These are phyloP conservation scores for Mrakia blollopis DNA, from an alignment of 768 basidiomycete species.

Conservation along the genomic window DNA sequence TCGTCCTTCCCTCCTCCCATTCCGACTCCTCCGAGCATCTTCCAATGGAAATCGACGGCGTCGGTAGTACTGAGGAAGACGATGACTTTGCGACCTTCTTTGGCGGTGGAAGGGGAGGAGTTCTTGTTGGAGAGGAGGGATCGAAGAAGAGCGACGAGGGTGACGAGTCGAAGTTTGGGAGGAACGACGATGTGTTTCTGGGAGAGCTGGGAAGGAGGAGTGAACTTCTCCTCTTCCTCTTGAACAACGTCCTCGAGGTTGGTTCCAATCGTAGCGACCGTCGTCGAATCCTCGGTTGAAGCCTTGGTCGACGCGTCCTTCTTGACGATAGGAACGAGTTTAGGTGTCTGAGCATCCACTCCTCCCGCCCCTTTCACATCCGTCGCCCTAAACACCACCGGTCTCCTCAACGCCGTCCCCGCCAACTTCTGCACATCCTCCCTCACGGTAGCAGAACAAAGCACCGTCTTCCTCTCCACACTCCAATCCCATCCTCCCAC, in stretches of 20 bases:
- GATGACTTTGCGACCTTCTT: constrained; percentile 62
- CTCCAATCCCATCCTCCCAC: constrained; percentile 52
- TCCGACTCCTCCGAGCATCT: constrained; percentile 62
- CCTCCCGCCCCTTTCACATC: constrained; percentile 42
- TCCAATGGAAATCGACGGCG: constrained; percentile 97
- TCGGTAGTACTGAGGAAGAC: constrained; percentile 97
- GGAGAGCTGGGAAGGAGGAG: constrained; percentile 84
- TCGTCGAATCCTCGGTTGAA: constrained; percentile 32
- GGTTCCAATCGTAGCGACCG: constrained; percentile 33
- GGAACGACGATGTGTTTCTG: constrained; percentile 89
- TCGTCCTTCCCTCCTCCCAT: constrained; percentile 54
- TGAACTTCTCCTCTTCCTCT: constrained; percentile 56
- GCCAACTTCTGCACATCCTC: constrained; percentile 93
- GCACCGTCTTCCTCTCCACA: constrained; percentile 66
- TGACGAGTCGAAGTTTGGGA: constrained; percentile 87
- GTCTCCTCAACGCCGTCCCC: constrained; percentile 69
- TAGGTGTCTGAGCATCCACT: not conserved
- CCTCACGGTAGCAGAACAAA: constrained; percentile 94
- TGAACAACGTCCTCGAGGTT: constrained; percentile 30
- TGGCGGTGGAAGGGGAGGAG: constrained; percentile 47
- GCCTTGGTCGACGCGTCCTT: not conserved
- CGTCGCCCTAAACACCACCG: constrained; percentile 75
- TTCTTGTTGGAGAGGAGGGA: constrained; percentile 48
- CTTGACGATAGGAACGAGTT: constrained; percentile 17
- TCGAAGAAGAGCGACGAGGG: constrained; percentile 78